Evolutionary conservation across 768 basidiomycete genomes (phyloP), one percentile per base, ranked within the genome.

Genomic region (Tricholoma saponaceum): DNA sequence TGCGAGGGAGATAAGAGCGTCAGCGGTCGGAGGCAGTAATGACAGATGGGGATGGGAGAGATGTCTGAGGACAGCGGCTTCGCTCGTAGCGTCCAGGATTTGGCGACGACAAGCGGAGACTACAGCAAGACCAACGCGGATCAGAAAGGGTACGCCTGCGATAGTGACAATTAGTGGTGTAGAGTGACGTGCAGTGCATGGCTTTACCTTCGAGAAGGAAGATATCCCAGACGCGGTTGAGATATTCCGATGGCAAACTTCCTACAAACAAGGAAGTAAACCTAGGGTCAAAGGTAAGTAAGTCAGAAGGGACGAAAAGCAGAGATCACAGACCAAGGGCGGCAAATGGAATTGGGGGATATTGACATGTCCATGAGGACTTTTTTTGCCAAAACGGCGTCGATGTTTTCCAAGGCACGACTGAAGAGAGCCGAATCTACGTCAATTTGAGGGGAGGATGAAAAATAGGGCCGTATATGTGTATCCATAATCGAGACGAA

Each of bases 401-500:
- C 88, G 47, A 78, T 81, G 16, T 61, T 62, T 62, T 92, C 90
- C n/a, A 93, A 70, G 1, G 84, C 86, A 33, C 82, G 83, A 55
- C 78, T 78, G 62, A 92, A 90, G 44, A 94, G 68, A 2, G 82
- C 76, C 0, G 89, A 81, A 58, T 93, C 92, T 7, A 93, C 85
- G 61, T 92, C 90, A 55, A 91, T 73, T 67, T 90, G 89, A 1
- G 78, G 72, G 51, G 72, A 79, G 3, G 78, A 65, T 35, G 86
- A 82, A 66, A 91, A 94, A 68, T 92, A 92, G 0, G 85, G 76
- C 1, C 91, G 86, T n/a, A 92, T 74, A 61, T 92, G 85, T 0
- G 82, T 80, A 62, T 93, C 90, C 91, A 94, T 94, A 61, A 93
- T 73, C 2, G 90, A 90, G 0, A 90, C 79, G 66, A 93, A 92